phyloP scores from a whole-genome alignment of 371 early-diverging fungal genomes.

The Rhizopus delemar region DNA sequence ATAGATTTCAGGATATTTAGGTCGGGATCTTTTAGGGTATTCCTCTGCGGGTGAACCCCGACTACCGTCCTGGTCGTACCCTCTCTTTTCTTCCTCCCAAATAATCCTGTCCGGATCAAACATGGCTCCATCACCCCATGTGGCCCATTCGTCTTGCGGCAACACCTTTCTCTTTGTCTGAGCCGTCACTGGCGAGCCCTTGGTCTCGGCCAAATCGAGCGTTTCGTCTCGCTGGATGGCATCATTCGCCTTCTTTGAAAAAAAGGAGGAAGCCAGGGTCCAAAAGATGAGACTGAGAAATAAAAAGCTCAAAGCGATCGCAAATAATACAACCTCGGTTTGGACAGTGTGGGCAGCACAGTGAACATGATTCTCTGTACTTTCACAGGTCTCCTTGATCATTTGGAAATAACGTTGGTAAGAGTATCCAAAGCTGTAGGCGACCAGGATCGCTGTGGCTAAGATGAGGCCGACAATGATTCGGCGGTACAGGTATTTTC shows the following conservation, averaged over 20 bases:
- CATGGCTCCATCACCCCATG: constrained; percentile 22
- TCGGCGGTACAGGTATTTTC: constrained; percentile 20
- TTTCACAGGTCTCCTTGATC: constrained; percentile 20
- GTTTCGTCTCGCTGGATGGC: neutral
- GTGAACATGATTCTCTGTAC: constrained; percentile 12
- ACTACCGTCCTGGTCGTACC: constrained; percentile 8
- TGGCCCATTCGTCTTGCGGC: constrained; percentile 20
- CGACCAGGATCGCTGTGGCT: constrained; percentile 18
- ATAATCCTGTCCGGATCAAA: constrained; percentile 5
- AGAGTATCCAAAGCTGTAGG: constrained; percentile 21
- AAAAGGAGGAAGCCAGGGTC: constrained; percentile 15
- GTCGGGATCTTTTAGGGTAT: neutral
- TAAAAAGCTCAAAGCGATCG: constrained; percentile 22
- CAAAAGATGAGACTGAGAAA: constrained; percentile 25
- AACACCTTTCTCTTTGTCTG: constrained; percentile 2
- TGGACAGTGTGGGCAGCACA: constrained; percentile 26
- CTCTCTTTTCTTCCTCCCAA: constrained; percentile 8
- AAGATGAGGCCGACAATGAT: constrained; percentile 23
- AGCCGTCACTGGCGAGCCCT: no score
- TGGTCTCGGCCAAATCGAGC: no score
- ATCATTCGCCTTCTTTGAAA: constrained; percentile 1
- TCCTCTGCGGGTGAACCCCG: constrained; percentile 3
- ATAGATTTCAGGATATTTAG: constrained; percentile 11
- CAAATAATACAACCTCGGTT: constrained; percentile 32
- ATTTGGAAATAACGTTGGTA: constrained; percentile 21